Conservation (phyloP, 805 yeast species). For the Komagataella populi region DNA sequence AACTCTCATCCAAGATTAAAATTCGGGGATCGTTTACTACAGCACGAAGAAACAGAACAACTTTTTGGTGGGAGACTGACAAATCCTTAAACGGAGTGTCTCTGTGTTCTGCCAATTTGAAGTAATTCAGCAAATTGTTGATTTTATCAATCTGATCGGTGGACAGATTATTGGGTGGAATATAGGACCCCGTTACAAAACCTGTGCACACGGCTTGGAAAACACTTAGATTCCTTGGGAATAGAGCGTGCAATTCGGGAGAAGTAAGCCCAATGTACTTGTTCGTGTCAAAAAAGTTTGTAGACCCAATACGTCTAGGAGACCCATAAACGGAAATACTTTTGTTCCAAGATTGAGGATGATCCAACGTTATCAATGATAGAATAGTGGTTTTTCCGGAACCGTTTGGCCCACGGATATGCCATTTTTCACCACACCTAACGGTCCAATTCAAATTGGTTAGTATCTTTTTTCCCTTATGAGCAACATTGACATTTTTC, state of each 20-base stretch:
- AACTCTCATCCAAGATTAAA: constrained; percentile 81
- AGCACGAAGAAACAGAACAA: constrained; percentile 64
- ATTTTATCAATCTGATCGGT: constrained; percentile 23
- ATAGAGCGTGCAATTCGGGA: constrained; percentile 87
- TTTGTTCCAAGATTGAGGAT: constrained; percentile 90
- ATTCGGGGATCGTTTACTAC: constrained; percentile 66
- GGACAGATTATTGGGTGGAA: constrained; percentile 29
- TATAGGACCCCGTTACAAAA: constrained; percentile 49
- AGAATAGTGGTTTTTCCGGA: constrained; percentile 86
- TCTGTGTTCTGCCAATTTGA: constrained; percentile 24
- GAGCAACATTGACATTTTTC: constrained; percentile 47
- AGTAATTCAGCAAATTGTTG: constrained; percentile 30
- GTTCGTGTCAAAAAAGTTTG: constrained; percentile 70
- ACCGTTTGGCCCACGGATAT: constrained; percentile 81
- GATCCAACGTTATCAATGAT: constrained; percentile 82
- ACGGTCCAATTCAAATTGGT: constrained; percentile 53
- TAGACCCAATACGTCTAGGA: constrained; percentile 59
- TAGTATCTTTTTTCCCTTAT: constrained; percentile 49
- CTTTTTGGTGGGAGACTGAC: constrained; percentile 62
- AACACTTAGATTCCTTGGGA: constrained; percentile 45
- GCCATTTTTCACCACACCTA: constrained; percentile 70
- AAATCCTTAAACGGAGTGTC: constrained; percentile 37
- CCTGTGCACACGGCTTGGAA: constrained; percentile 60
- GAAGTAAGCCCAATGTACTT: constrained; percentile 73
- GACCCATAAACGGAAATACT: constrained; percentile 50